A percentile compares a stretch with the other conserved stretches of the same genome.
Evolutionary conservation across 2,329 filamentous ascomycete genomes (phyloP).

Genomic region (Nigrograna mackinnonii): DNA sequence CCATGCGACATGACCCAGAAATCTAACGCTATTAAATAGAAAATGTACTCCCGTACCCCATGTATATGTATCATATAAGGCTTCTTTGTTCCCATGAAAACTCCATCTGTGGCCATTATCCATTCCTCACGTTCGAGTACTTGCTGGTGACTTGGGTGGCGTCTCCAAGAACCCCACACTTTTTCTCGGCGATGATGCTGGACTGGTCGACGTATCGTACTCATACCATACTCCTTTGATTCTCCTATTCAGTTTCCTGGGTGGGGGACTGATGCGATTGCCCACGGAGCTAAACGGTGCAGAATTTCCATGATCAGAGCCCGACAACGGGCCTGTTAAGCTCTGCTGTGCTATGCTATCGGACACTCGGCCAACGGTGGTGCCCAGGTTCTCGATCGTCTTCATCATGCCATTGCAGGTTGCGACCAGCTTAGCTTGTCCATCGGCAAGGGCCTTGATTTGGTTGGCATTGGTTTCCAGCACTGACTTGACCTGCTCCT

Average conservation of each 20-base stretch:
- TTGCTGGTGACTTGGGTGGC: constrained; percentile 23
- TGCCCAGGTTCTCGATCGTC: constrained; percentile 24
- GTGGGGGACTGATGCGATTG: constrained; percentile 28
- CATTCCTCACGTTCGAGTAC: neutral
- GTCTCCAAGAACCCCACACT: constrained; percentile 21
- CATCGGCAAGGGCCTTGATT: constrained; percentile 28
- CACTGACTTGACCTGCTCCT: constrained; percentile 30
- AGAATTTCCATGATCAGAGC: constrained; percentile 15
- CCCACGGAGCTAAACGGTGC: constrained; percentile 15
- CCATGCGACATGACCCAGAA: too few species aligned
- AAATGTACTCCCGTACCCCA: too few species aligned
- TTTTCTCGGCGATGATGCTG: constrained; percentile 12
- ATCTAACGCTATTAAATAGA: too few species aligned
- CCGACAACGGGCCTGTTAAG: constrained; percentile 5
- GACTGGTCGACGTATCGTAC: constrained; percentile 25
- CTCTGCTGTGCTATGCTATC: constrained; percentile 19
- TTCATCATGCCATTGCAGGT: constrained; percentile 35
- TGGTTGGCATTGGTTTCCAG: constrained; percentile 30
- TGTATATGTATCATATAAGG: too few species aligned
- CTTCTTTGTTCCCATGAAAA: too few species aligned
- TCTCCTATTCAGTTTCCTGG: constrained; percentile 35
- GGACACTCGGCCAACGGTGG: constrained; percentile 7
- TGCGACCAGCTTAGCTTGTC: constrained; percentile 28
- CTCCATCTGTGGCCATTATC: too few species aligned
- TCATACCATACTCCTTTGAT: constrained; percentile 42